Base-by-base conservation (phyloP, 352 stramenopile genomes). In the Phytophthora pistaciae region DNA sequence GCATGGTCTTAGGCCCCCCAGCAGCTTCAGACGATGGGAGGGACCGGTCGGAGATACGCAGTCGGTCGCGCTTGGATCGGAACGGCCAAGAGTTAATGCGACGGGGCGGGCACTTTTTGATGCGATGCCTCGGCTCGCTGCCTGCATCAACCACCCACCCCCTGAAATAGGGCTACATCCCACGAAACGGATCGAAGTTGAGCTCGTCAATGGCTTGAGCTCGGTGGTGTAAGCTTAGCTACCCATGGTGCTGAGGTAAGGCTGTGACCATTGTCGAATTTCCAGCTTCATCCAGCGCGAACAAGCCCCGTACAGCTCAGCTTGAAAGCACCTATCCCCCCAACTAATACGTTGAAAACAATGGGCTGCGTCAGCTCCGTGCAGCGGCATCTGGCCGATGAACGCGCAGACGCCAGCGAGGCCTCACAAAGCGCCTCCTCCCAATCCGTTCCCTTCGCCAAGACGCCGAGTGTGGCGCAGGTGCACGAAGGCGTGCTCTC, bases 401-500 rank as follows among this genome's bases (percentile, higher is more conserved):
- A 75, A 7, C 58, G 50, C 38, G 31, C 20, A 13, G 48, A 72
- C 31, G 52, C 44, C 5, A 57, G 64, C 33, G 65, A 77, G 16
- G 42, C 21, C 36, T 74, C 70, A 8, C 21, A 38, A 11, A 64
- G 55, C 53, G 23, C 56, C 6, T 64, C 57, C 3, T 58, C 57
- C 18, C 66, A 58, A 49, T 73, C 70, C 2, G 56, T 62, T 5
- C 60, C 52, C 13, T 78, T 79, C 29, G 53, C 23, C 20, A 67
- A 69, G 23, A 83, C 77, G 1, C 77, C 77, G 5, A 87, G 79
- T 62, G 69, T 80, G 10, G 79, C 77, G 20, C 68, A 74, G 44
- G 74, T 88, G 20, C 74, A 78, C 14, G 78, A 88, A 55, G 74
- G 71, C 13, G 78, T 86, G 5, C n/a, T 88, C 9, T 74, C 74